phyloP scores from a whole-genome alignment of 495 filamentous ascomycete genomes.

The Daldinia caldariorum region DNA sequence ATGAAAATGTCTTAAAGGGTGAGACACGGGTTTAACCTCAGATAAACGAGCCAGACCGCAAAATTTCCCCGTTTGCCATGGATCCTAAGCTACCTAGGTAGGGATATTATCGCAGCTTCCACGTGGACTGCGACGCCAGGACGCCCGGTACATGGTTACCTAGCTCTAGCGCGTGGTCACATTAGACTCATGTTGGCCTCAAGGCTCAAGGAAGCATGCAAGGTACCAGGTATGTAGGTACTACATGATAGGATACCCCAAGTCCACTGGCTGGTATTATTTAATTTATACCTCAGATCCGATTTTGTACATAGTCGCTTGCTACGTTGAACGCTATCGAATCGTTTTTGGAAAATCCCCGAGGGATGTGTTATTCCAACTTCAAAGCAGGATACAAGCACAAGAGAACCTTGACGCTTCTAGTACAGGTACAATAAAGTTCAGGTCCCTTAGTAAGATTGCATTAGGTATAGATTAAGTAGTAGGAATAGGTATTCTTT shows the following conservation, averaged over 20 bases:
- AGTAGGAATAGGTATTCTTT: too few species aligned
- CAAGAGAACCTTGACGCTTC: background rate
- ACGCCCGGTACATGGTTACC: slow-evolving; percentile 16
- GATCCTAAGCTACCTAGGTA: background rate
- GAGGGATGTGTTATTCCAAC: background rate
- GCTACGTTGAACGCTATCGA: slow-evolving; percentile 11
- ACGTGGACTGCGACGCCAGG: slow-evolving; percentile 22
- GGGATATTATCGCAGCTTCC: slow-evolving; percentile 3
- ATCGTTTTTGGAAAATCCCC: slow-evolving; percentile 7
- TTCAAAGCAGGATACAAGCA: background rate
- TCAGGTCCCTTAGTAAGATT: background rate
- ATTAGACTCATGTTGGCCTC: slow-evolving; percentile 20
- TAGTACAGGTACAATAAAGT: background rate
- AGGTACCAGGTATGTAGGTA: background rate
- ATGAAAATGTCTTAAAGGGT: background rate
- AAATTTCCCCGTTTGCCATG: background rate
- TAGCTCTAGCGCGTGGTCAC: slow-evolving; percentile 8
- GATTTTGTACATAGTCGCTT: slow-evolving; percentile 13
- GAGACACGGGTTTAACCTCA: background rate
- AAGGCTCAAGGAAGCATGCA: slow-evolving; percentile 2
- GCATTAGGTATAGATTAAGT: background rate
- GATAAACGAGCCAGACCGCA: background rate
- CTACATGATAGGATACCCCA: too few species aligned
- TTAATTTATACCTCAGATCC: slow-evolving; percentile 6
- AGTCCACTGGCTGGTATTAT: slow-evolving; percentile 2